These are phyloP conservation scores for Syncephalastrum sp. DNA, from an alignment of 371 early-diverging fungal genomes.

Conservation along the genomic window DNA sequence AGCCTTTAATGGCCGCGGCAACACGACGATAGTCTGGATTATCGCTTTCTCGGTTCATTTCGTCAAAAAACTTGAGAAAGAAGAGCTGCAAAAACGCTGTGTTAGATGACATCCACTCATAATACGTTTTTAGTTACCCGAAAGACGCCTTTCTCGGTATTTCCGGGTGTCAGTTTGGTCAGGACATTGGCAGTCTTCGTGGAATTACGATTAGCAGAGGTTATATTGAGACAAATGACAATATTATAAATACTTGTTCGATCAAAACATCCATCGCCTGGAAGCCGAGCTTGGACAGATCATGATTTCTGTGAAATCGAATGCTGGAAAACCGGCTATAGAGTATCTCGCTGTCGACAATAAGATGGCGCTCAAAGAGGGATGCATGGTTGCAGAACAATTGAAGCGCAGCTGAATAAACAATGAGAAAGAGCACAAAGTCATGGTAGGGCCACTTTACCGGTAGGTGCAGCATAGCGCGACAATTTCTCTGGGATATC, in stretches of 20 bases:
- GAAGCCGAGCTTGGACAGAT: conserved; percentile 51
- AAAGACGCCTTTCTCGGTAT: conserved; percentile 17
- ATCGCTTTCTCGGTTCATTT: conserved; percentile 15
- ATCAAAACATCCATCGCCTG: conserved; percentile 53
- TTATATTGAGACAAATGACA: not conserved
- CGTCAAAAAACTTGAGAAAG: conserved; percentile 42
- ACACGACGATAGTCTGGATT: conserved; percentile 31
- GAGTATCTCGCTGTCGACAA: conserved; percentile 42
- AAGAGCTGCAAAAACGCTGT: conserved; percentile 44
- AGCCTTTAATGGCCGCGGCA: conserved; percentile 68
- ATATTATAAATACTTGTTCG: conserved; percentile 33
- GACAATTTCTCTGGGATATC: conserved; percentile 46
- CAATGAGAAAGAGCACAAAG: not conserved
- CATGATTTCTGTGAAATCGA: conserved; percentile 46
- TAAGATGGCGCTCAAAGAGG: conserved; percentile 44
- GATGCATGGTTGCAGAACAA: conserved; percentile 54
- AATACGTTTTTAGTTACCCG: conserved; percentile 12
- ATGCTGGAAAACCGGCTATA: conserved; percentile 34
- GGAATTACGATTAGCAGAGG: not conserved
- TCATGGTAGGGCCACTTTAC: conserved; percentile 21
- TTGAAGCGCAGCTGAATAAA: conserved; percentile 51
- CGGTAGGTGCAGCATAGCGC: conserved; percentile 44
- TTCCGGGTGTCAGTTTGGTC: conserved; percentile 18
- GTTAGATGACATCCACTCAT: not conserved
- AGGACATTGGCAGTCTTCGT: conserved; percentile 13